Evolutionary conservation across 805 yeast species (phyloP).

Genomic region (Candida krabiensis): DNA sequence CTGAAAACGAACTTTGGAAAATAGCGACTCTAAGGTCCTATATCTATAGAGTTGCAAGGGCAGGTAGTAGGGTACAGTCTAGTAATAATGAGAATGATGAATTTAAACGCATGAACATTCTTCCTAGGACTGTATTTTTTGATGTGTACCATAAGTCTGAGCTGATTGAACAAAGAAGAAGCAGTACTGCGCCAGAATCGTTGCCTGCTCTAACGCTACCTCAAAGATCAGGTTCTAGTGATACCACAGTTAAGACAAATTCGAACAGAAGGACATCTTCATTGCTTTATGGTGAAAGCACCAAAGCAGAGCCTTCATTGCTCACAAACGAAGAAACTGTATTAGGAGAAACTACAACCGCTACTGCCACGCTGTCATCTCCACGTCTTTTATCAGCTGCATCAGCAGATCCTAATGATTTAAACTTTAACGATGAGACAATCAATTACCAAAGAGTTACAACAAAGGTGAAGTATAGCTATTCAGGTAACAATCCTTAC

Average conservation of each 20-base stretch:
- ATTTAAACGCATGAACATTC: slow-evolving; percentile 35
- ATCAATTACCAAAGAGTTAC: slow-evolving; percentile 23
- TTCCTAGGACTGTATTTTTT: slow-evolving; percentile 54
- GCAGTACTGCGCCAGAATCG: slow-evolving; percentile 1
- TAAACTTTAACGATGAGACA: slow-evolving; percentile 28
- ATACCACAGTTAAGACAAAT: slow-evolving; percentile 1
- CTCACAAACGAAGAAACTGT: slow-evolving; percentile 23
- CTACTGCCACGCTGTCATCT: slow-evolving; percentile 6
- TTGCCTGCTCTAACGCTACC: slow-evolving; percentile 9
- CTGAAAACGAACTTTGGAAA: slow-evolving; percentile 80
- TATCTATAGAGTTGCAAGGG: slow-evolving; percentile 55
- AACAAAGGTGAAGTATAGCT: slow-evolving; percentile 47
- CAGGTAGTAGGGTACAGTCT: slow-evolving; percentile 32
- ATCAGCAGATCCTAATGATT: slow-evolving; percentile 21
- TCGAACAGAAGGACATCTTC: slow-evolving; percentile 13
- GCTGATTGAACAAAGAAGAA: slow-evolving; percentile 10
- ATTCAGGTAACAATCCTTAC: slow-evolving; percentile 66
- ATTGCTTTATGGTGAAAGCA: slow-evolving; percentile 18
- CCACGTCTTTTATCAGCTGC: slow-evolving; percentile 13
- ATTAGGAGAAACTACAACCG: slow-evolving; percentile 20
- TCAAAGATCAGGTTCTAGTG: slow-evolving; percentile 7
- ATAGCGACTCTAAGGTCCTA: slow-evolving; percentile 69
- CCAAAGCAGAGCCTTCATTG: slow-evolving; percentile 22
- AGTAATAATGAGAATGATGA: slow-evolving; percentile 18
- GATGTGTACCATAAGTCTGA: slow-evolving; percentile 37